These are phyloP conservation scores for Kuraishia borneana DNA, from an alignment of 805 yeast species.

Conservation along the genomic window DNA sequence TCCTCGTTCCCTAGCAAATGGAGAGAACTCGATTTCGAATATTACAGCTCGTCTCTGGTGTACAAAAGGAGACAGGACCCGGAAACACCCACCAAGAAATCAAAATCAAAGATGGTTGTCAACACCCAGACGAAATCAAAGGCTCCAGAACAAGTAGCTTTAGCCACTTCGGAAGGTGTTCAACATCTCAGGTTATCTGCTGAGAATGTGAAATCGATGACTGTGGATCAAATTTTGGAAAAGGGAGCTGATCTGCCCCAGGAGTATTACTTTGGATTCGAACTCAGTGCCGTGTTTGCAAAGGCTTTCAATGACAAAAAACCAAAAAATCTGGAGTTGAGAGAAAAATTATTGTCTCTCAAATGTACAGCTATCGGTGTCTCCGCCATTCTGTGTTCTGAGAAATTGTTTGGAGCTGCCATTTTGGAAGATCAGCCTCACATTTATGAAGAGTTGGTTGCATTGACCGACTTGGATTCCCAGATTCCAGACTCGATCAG, in stretches of 20 bases:
- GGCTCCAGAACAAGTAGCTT: slow-evolving; percentile 2
- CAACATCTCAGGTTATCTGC: slow-evolving; percentile 39
- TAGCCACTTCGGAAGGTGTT: slow-evolving; percentile 34
- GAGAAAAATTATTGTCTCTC: slow-evolving; percentile 48
- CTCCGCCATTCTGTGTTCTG: slow-evolving; percentile 42
- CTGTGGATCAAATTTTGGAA: slow-evolving; percentile 54
- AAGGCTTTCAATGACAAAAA: slow-evolving; percentile 60
- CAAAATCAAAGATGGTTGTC: slow-evolving; percentile 8
- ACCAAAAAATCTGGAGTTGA: slow-evolving; percentile 37
- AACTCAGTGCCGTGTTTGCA: slow-evolving; percentile 49
- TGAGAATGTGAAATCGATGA: slow-evolving; percentile 41
- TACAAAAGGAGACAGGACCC: slow-evolving; percentile 10
- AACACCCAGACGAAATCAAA: slow-evolving; percentile 5
- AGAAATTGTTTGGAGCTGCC: slow-evolving; percentile 49
- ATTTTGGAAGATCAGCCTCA: slow-evolving; percentile 67
- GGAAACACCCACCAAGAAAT: slow-evolving; percentile 8
- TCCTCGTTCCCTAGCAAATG: slow-evolving; percentile 40
- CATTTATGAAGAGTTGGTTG: slow-evolving; percentile 57
- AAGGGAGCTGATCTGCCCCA: slow-evolving; percentile 48
- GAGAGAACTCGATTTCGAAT: slow-evolving; percentile 43
- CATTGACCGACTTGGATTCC: slow-evolving; percentile 59
- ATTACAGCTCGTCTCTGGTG: slow-evolving; percentile 19
- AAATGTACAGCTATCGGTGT: slow-evolving; percentile 63
- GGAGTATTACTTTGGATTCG: slow-evolving; percentile 53
- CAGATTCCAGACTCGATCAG: slow-evolving; percentile 41